These are phyloP conservation scores for Beta vulgaris DNA, from an alignment of 148 eudicot species.

Conservation along the genomic window DNA sequence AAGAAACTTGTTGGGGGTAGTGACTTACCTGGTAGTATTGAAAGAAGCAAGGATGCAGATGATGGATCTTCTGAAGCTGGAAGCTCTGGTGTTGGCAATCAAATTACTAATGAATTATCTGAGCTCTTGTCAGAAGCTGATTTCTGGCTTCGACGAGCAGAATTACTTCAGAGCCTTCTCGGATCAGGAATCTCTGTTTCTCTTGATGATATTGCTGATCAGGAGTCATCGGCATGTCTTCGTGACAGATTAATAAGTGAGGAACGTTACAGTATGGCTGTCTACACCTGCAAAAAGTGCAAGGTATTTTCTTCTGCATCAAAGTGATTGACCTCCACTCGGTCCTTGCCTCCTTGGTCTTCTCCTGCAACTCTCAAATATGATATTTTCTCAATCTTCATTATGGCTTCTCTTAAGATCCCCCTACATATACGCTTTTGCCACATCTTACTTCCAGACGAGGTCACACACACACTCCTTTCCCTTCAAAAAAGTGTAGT, in stretches of 20 bases:
- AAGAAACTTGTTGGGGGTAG: slow-evolving; percentile 63
- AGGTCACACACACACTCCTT: not conserved
- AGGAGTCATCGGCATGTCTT: slow-evolving; percentile 79
- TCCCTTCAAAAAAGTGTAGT: not conserved
- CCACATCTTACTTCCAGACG: not conserved
- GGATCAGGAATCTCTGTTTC: slow-evolving; percentile 96
- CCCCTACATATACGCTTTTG: too few species aligned
- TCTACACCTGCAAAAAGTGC: slow-evolving; percentile 95
- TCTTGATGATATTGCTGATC: slow-evolving; percentile 95
- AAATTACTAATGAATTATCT: slow-evolving; percentile 65
- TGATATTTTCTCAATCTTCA: too few species aligned
- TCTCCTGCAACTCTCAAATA: too few species aligned
- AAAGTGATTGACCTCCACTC: slow-evolving; percentile 2
- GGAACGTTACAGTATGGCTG: slow-evolving; percentile 97
- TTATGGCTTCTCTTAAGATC: too few species aligned
- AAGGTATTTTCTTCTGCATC: slow-evolving; percentile 44
- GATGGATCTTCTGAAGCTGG: slow-evolving; percentile 93
- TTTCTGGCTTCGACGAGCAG: slow-evolving; percentile 87
- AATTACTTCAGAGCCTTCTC: slow-evolving; percentile 89
- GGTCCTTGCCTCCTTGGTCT: too few species aligned
- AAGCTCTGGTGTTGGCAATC: slow-evolving; percentile 77
- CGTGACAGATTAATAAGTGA: slow-evolving; percentile 84
- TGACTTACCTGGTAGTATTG: slow-evolving; percentile 62
- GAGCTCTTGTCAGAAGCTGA: slow-evolving; percentile 77
- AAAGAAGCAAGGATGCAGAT: slow-evolving; percentile 69